Conservation (phyloP, 352 stramenopile genomes). For the Pythium oligandrum region DNA sequence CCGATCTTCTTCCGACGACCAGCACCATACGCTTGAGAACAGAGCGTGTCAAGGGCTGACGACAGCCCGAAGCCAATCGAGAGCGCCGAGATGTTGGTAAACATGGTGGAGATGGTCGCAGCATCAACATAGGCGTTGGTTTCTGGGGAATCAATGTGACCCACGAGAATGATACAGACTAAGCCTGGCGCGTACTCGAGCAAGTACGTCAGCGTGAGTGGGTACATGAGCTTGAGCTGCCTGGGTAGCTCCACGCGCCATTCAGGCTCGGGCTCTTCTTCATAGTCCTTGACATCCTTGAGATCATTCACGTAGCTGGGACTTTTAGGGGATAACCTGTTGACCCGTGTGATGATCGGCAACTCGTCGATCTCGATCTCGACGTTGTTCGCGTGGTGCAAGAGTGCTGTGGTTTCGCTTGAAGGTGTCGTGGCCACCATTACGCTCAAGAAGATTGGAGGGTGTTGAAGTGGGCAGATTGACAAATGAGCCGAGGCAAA, state of each 20-base stretch:
- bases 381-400: no score
- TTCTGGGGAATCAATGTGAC: slow-evolving; percentile 52
- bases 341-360: slow-evolving; percentile 34
- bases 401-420: no score
- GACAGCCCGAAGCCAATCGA: slow-evolving; percentile 46
- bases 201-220: slow-evolving; percentile 22
- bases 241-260: slow-evolving; percentile 2
- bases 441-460: no score
- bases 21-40: slow-evolving; percentile 57
- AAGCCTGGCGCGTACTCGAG: slow-evolving; percentile 51
- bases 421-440: no score
- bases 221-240: background rate
- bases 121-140: slow-evolving; percentile 59
- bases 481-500: no score
- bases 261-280: background rate
- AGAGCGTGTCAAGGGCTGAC: slow-evolving; percentile 52
- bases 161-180: slow-evolving; percentile 50
- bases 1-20: slow-evolving; percentile 62
- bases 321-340: slow-evolving; percentile 25
- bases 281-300: background rate
- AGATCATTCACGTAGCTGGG: background rate
- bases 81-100: slow-evolving; percentile 67
- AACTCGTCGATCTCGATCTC: slow-evolving; percentile 18
- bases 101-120: slow-evolving; percentile 50
- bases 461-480: no score